phyloP scores from a whole-genome alignment of 305 asterid genomes.

The Salvia sclarea region DNA sequence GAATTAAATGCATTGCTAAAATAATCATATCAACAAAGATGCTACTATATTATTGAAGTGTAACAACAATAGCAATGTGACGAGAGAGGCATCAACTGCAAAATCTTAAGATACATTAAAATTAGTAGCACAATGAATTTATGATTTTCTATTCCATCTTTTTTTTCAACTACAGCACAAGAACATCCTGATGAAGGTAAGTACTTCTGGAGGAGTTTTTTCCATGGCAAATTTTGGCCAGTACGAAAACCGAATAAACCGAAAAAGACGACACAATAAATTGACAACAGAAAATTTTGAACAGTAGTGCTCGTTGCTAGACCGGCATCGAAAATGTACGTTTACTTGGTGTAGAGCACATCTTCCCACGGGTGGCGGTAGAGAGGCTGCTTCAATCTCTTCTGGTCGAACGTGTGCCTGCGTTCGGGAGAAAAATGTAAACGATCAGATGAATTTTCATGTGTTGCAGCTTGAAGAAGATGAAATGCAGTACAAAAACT shows the following conservation, averaged over 20 bases:
- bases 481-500: not conserved
- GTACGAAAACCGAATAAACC: slow-evolving; percentile 25
- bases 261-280: slow-evolving; percentile 27
- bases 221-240: slow-evolving; percentile 20
- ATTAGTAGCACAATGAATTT: not conserved
- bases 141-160: not conserved
- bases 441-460: slow-evolving; percentile 19
- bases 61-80: slow-evolving; percentile 21
- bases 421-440: slow-evolving; percentile 19
- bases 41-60: not conserved
- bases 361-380: slow-evolving; percentile 99
- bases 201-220: slow-evolving; percentile 4
- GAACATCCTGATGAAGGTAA: slow-evolving; percentile 25
- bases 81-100: slow-evolving; percentile 13
- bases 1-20: not conserved
- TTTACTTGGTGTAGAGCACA: slow-evolving; percentile 97
- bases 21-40: not conserved
- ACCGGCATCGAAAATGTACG: slow-evolving; percentile 26
- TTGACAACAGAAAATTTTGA: slow-evolving; percentile 27
- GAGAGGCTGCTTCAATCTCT: slow-evolving; percentile 96
- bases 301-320: slow-evolving; percentile 20
- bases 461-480: not conserved
- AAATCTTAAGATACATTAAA: not conserved
- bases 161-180: not conserved
- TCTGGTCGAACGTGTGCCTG: slow-evolving; percentile 98